Conservation (phyloP, 352 stramenopile genomes). For the Phytophthora pinifolia region DNA sequence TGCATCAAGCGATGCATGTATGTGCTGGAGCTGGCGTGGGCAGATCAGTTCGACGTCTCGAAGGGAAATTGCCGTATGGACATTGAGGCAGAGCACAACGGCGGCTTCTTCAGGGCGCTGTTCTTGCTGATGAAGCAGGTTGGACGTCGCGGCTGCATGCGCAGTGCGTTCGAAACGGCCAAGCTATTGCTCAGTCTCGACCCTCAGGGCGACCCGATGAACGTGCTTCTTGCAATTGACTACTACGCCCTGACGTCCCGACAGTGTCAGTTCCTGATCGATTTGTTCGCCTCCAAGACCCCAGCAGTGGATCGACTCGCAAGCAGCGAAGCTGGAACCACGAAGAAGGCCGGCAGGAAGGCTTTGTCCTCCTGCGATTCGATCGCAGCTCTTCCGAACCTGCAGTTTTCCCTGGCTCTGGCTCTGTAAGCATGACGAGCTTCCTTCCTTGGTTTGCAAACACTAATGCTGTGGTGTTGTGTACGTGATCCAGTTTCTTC, state of each 20-base stretch:
- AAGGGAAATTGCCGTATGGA: conserved; percentile 86
- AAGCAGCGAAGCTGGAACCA: conserved; percentile 6
- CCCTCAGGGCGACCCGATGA: conserved; percentile 78
- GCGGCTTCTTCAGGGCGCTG: conserved; percentile 71
- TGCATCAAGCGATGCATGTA: conserved; percentile 89
- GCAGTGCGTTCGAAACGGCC: conserved; percentile 83
- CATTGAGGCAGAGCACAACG: conserved; percentile 73
- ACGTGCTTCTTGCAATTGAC: conserved; percentile 77
- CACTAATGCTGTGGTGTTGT: conserved; percentile 16
- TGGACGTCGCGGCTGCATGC: conserved; percentile 75
- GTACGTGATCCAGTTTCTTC: conserved; percentile 47
- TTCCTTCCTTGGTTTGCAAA: neutral
- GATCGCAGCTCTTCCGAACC: conserved; percentile 60
- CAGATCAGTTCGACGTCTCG: conserved; percentile 79
- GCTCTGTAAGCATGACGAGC: conserved; percentile 47
- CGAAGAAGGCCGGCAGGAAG: conserved; percentile 24
- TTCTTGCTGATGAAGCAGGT: conserved; percentile 87
- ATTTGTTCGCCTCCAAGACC: conserved; percentile 57
- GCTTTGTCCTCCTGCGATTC: conserved; percentile 22
- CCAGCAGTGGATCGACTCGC: conserved; percentile 57
- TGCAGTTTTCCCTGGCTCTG: conserved; percentile 78
- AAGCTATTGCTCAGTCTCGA: conserved; percentile 78
- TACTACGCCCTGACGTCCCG: conserved; percentile 83
- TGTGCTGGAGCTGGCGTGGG: conserved; percentile 79
- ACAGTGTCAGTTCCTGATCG: conserved; percentile 80